Base-by-base conservation (phyloP, 2,329 filamentous ascomycete species). In the Dissoconium aciculare region DNA sequence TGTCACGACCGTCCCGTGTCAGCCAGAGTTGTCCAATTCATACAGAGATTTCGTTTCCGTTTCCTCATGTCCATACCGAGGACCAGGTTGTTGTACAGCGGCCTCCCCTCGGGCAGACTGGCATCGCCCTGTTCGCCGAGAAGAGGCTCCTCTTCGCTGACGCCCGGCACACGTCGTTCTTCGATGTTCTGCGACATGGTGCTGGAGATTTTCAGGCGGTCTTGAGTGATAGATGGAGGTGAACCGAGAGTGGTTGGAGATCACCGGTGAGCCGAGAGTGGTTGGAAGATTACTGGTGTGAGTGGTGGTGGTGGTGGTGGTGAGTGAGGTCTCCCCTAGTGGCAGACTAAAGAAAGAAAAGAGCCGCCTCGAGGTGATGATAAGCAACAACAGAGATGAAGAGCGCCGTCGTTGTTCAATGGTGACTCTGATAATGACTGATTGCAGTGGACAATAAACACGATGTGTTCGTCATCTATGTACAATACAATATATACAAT, bases 61-160 rank as follows among this genome's bases (percentile, higher is more conserved):
- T 10, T 19, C 27, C 6, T 10, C 12, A 17, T 17, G 16, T 11
- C 45, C 63, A 41, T 62, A 87, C 84, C 84, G 21, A 79, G 68
- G 39, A 78, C 60, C 24, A 92, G 63, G 48, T 93, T 93, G 44
- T 66, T 63, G 38, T 70, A 60, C 31, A 91, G 64, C 14, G 71
- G 62, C 36, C 70, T 65, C 11, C 67, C 66, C 21, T 76, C 67
- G 35, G 60, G 59, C 59, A 91, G 82, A 28, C 71, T 69, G 6
- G 71, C 80, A 58, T 85, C 80, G 27, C 81, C 81, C 26, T 73
- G 66, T 29, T 65, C 62, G 31, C 77, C 78, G 17, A 87, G 62
- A 31, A 87, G 60, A 41, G 79, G 80, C 47, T 81, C 74, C 30
- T 75, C 65, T 48, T 82, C 77, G 21, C 55, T 55, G 35, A 52